phyloP scores from a whole-genome alignment of 768 basidiomycete species.

The Auricularia sp. region DNA sequence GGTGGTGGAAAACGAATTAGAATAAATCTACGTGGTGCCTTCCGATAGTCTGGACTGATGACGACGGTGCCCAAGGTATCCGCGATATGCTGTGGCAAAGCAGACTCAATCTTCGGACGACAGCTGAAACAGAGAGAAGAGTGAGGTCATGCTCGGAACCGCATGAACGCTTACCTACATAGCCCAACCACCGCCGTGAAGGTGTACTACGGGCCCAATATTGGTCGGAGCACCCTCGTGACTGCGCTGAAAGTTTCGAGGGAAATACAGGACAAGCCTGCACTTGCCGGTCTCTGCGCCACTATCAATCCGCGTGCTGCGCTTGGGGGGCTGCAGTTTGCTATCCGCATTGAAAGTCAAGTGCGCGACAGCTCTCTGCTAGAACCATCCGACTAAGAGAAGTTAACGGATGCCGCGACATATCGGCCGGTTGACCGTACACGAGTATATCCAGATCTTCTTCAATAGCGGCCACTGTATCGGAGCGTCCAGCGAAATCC shows the following conservation, averaged over 20 bases:
- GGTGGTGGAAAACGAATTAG: background rate
- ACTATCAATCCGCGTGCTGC: background rate
- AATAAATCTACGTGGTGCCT: slow-evolving; percentile 7
- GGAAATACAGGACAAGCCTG: background rate
- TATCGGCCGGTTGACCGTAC: background rate
- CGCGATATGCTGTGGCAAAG: slow-evolving; percentile 8
- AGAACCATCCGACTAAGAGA: background rate
- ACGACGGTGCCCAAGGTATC: slow-evolving; percentile 7
- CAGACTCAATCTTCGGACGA: slow-evolving; percentile 10
- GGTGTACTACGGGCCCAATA: slow-evolving; percentile 7
- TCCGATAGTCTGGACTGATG: slow-evolving; percentile 12
- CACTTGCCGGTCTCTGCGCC: background rate
- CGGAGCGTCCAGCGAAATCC: background rate
- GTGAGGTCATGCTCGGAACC: background rate
- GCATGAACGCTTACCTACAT: slow-evolving; percentile 4
- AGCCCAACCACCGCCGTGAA: slow-evolving; percentile 12
- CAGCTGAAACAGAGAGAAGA: slow-evolving; percentile 1
- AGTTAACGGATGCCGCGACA: background rate
- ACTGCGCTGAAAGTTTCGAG: background rate
- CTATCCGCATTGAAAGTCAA: background rate
- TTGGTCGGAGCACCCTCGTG: background rate
- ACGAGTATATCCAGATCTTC: background rate
- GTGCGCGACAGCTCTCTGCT: background rate
- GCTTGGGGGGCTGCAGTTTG: background rate
- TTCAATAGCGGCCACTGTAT: background rate